phyloP scores from a whole-genome alignment of 352 stramenopile genomes.

The Globisporangium abappressorium region DNA sequence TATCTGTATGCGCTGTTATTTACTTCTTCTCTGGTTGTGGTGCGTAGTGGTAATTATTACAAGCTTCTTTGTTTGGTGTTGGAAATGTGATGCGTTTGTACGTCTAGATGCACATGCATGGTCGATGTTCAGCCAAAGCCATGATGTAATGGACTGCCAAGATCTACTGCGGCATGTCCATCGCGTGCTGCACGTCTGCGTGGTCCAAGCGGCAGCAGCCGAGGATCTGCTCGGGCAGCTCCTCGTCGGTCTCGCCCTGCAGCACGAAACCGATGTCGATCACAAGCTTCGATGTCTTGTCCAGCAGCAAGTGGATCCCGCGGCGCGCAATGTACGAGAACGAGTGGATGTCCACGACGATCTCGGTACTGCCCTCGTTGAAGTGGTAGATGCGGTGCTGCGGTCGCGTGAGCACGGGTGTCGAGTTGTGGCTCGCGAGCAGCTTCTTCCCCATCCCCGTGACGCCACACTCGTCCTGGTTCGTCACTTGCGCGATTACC shows the following conservation, averaged over 20 bases:
- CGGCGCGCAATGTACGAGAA: slow-evolving; percentile 84
- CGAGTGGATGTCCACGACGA: slow-evolving; percentile 78
- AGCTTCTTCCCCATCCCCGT: slow-evolving; percentile 77
- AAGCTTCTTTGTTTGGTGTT: background rate
- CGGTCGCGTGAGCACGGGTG: slow-evolving; percentile 76
- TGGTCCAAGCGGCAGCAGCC: slow-evolving; percentile 80
- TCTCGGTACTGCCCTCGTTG: slow-evolving; percentile 55
- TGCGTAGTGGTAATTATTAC: background rate
- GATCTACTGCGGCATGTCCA: slow-evolving; percentile 41
- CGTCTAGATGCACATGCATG: background rate
- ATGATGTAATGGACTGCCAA: background rate
- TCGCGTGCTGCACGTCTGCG: slow-evolving; percentile 63
- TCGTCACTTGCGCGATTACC: slow-evolving; percentile 82
- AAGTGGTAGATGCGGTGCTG: slow-evolving; percentile 86
- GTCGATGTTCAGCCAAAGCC: background rate
- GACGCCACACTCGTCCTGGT: slow-evolving; percentile 79
- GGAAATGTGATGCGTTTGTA: background rate
- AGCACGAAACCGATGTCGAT: slow-evolving; percentile 88
- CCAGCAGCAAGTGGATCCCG: slow-evolving; percentile 72
- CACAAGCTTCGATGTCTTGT: slow-evolving; percentile 76
- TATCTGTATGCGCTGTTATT: background rate
- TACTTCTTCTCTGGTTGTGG: background rate
- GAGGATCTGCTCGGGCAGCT: slow-evolving; percentile 84
- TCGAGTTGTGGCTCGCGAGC: slow-evolving; percentile 76
- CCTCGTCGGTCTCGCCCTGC: slow-evolving; percentile 83